Base-by-base conservation (phyloP, 805 yeast species). In the Barnettozyma siamensis region DNA sequence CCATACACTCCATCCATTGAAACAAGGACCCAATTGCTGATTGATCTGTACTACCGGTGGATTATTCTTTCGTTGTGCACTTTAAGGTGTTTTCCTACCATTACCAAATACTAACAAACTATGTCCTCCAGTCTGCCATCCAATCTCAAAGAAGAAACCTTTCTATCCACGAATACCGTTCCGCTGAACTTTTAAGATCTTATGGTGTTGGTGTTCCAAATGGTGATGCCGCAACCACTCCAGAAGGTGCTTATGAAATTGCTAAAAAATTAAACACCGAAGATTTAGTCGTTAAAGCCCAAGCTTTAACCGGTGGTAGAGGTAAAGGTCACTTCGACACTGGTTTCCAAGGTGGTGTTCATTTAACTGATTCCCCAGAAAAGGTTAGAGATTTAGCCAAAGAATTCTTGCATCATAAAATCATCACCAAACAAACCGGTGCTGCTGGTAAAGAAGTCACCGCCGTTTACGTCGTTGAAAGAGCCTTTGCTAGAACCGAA, bases 271-370 rank as follows among this genome's bases (percentile, higher is more conserved):
- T 93, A 60, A 75, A 76, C 54, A 75, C 85, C 51, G 80, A 81
- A 59, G 94, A 85, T 57, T 72, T 93, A 67, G 99, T 93, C 49
- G 76, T 93, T 66, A 93, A 93, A 74, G 99, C 99, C 47, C 99
- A 93, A 72, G 97, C 96, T 37, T 76, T 93, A 60, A 89, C 99
- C 45, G 99, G 99, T 70, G 99, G 99, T 62, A 83, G 99, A 70
- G 99, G 99, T 70, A 93, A 93, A 69, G 99, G 99, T 50, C 89
- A 87, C 67, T 89, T 93, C 53, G 96, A 89, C 70, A 81, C 80
- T 57, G 99, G 99, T 40, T 79, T 87, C 63, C 80, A 91, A 71
- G 95, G 97, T 38, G 99, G 99, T 73, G 96, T 93, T 59, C 84
- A 88, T 70, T 75, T 93, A 67, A 86, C 87, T 55, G 72, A 81